Percentiles rank a stretch among this genome's conserved stretches.
phyloP scores from a whole-genome alignment of 1,139 yeast species.

The Debaryomyces psychrophilus region DNA sequence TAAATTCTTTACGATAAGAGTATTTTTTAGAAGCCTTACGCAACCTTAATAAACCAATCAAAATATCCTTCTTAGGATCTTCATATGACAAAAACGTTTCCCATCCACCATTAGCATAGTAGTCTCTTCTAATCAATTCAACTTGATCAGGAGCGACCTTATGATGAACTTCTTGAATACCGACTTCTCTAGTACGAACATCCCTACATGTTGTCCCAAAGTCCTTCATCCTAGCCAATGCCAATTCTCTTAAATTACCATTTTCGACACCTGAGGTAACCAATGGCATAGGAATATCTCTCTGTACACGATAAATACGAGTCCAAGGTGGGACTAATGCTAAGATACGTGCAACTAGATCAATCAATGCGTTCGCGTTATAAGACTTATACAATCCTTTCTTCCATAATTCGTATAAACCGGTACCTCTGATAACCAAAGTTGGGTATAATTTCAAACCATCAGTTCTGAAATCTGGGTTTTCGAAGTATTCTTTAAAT shows the following conservation, averaged over 20 bases:
- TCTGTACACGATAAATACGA: conserved; percentile 94
- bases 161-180: conserved; percentile 97
- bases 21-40: conserved; percentile 88
- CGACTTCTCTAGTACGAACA: conserved; percentile 98
- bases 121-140: conserved; percentile 92
- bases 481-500: conserved; percentile 93
- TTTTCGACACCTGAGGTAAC: conserved; percentile 98
- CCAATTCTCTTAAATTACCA: conserved; percentile 93
- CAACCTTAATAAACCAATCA: conserved; percentile 85
- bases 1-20: conserved; percentile 89
- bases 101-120: conserved; percentile 99
- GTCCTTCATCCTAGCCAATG: conserved; percentile 96
- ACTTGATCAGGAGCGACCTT: conserved; percentile 97
- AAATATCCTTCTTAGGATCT: conserved; percentile 95
- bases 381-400: conserved; percentile 92
- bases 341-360: conserved; percentile 89
- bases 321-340: conserved; percentile 99
- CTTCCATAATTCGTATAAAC: conserved; percentile 95
- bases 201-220: conserved; percentile 96
- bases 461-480: conserved; percentile 95
- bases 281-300: conserved; percentile 99
- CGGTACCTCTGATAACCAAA: conserved; percentile 95
- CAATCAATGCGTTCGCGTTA: conserved; percentile 92
- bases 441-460: conserved; percentile 96
- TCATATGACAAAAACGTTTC: conserved; percentile 95